Base-by-base conservation (phyloP, 345 rosid genomes). In the Moricandia arvensis region DNA sequence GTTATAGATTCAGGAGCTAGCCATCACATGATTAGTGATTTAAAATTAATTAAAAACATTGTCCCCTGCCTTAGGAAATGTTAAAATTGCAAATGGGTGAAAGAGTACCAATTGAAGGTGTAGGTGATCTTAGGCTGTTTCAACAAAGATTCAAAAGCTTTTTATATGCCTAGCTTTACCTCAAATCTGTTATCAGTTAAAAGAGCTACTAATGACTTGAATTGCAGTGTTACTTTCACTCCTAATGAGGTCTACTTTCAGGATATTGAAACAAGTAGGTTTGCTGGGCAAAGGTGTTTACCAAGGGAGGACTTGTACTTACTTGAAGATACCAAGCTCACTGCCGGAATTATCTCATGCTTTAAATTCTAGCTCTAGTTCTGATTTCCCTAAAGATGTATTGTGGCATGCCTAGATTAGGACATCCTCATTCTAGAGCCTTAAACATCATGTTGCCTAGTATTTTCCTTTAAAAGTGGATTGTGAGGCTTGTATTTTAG, bases 371-470 rank as follows among this genome's bases (percentile, higher is more conserved):
- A 21, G 24, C 24, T 21, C 24, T 21, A 21, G 3, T 59, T 12
- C 0, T 58, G 7, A 6, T 7, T 6, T 0, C 1, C 4, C 35
- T 6, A 13, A 7, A 13, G 27, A 1, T 29, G 18, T 1, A 5
- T 2, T 59, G 2, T 59, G 63, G 41, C 41, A 59, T 59, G 64
- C 64, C 64, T 59, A 6, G 64, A 7, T n/a, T 59, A 59, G 64
- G 64, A 0, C 64, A 59, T 3, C 64, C 37, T 1, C 63, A 59
- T 13, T 13, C 38, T 13, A 5, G 11, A 7, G 41, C 24, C 0
- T 15, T 60, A 3, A 7, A 4, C 0, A 3, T 58, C 0, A 27
- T 58, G 9, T 12, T 58, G 1, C 38, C 38, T 34, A 34, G 38
- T 34, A 34, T 34, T 34, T 21, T 34, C 38, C 38, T 34, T 34